Conservation (phyloP, 805 yeast genomes). For the Ogataea corticis region DNA sequence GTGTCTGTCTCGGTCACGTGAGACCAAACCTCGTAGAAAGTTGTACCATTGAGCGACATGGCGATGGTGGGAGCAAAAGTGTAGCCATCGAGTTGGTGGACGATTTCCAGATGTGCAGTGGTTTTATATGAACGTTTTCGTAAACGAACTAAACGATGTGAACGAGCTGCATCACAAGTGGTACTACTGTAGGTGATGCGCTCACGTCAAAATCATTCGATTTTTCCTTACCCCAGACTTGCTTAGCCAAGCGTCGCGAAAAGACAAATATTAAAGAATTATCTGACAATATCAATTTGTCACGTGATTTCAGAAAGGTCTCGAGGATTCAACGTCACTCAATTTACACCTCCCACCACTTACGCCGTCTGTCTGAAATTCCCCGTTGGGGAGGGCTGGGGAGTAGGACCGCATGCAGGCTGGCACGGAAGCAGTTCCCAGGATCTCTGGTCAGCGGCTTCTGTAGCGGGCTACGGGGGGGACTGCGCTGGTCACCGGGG, state of each 20-base stretch:
- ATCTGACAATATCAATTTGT: too few species aligned
- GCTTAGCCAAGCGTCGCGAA: background rate
- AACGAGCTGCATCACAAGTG: conserved; percentile 4
- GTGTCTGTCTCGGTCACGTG: conserved; percentile 41
- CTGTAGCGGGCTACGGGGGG: too few species aligned
- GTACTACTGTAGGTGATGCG: background rate
- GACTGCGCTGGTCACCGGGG: too few species aligned
- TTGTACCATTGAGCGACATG: background rate
- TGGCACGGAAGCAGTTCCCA: too few species aligned
- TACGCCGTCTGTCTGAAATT: background rate
- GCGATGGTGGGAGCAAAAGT: too few species aligned
- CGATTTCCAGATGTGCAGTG: background rate
- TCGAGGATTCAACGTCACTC: background rate
- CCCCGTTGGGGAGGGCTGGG: too few species aligned
- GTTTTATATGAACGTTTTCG: background rate
- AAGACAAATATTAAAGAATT: background rate
- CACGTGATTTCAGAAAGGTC: background rate
- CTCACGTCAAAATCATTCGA: conserved; percentile 3
- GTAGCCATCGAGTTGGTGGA: too few species aligned
- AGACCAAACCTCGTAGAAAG: conserved; percentile 36
- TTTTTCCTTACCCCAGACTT: background rate
- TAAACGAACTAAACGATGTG: conserved; percentile 4
- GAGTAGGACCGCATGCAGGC: too few species aligned
- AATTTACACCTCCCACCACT: background rate
- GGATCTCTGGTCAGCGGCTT: too few species aligned